Conservation (phyloP, 2,329 filamentous ascomycete species). For the Botrytis tulipae region DNA sequence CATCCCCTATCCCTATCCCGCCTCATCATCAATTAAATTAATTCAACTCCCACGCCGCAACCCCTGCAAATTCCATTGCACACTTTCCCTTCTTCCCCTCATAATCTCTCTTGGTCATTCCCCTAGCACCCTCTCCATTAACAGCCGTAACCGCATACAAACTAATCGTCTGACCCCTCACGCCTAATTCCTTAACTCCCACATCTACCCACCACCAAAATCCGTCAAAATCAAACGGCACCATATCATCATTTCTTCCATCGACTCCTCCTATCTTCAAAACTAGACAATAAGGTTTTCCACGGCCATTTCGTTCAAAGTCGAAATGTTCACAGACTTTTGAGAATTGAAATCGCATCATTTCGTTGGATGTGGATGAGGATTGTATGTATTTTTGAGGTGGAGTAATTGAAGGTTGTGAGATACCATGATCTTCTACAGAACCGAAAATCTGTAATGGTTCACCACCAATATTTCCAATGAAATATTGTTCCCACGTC, state of each 20-base stretch:
- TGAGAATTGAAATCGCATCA: conserved; percentile 76
- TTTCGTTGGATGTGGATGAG: conserved; percentile 48
- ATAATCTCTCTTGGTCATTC: conserved; percentile 34
- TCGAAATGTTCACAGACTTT: conserved; percentile 83
- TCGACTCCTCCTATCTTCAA: conserved; percentile 65
- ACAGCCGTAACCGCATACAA: conserved; percentile 58
- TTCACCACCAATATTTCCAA: conserved; percentile 54
- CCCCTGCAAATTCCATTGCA: conserved; percentile 36
- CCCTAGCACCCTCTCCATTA: conserved; percentile 40
- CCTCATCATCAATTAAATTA: neutral
- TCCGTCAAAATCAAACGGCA: conserved; percentile 75
- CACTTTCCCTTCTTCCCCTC: conserved; percentile 35
- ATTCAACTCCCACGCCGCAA: conserved; percentile 37
- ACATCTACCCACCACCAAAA: conserved; percentile 83
- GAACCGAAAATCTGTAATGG: conserved; percentile 48
- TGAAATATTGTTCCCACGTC: conserved; percentile 80
- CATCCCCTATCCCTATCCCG: too few species aligned
- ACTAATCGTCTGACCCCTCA: conserved; percentile 64
- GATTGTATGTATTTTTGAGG: conserved; percentile 58
- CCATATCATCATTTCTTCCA: conserved; percentile 63
- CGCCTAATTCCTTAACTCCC: conserved; percentile 60
- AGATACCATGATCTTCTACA: conserved; percentile 51
- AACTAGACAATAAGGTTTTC: conserved; percentile 66
- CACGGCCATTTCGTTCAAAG: conserved; percentile 63
- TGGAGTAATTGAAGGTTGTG: conserved; percentile 61